Percentiles rank a stretch among this genome's conserved stretches.
Conservation (phyloP, 495 filamentous ascomycete genomes). For the Letharia columbiana region DNA sequence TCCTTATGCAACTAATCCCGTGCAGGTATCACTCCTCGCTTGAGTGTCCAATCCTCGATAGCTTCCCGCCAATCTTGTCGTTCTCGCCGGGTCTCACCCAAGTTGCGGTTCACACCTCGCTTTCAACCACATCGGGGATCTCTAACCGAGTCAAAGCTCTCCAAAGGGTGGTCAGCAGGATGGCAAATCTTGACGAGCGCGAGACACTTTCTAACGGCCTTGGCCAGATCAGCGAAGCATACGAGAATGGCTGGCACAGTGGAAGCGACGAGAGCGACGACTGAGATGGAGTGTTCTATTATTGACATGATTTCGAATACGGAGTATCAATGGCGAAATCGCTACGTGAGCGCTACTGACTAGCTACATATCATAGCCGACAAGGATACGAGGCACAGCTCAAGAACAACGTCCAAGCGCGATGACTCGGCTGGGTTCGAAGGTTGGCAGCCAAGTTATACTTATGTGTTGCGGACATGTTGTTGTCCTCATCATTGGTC, state of each 20-base stretch:
- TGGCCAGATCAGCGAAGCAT: constrained; percentile 75
- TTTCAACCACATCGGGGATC: constrained; percentile 69
- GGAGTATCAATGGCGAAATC: not conserved
- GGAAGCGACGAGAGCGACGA: constrained; percentile 70
- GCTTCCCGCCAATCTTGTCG: constrained; percentile 64
- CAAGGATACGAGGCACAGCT: constrained; percentile 1
- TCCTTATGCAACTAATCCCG: constrained; percentile 7
- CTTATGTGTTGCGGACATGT: not conserved
- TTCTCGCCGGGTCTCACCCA: constrained; percentile 31
- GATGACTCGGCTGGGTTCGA: not conserved
- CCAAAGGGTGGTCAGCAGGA: constrained; percentile 47
- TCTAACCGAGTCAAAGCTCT: constrained; percentile 58
- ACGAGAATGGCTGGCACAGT: constrained; percentile 83
- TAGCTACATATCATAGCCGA: constrained; percentile 5
- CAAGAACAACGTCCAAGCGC: not conserved
- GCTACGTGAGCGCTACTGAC: constrained; percentile 1
- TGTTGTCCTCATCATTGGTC: not conserved
- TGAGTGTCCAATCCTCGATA: constrained; percentile 69
- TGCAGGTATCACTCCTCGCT: constrained; percentile 51
- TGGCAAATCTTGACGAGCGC: constrained; percentile 64
- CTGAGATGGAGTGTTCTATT: not conserved
- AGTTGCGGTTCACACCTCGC: constrained; percentile 51
- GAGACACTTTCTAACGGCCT: constrained; percentile 78
- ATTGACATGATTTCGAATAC: not conserved
- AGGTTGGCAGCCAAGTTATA: not conserved